Base-by-base conservation (phyloP, 331 rosid genomes). In the Cydonia oblonga region DNA sequence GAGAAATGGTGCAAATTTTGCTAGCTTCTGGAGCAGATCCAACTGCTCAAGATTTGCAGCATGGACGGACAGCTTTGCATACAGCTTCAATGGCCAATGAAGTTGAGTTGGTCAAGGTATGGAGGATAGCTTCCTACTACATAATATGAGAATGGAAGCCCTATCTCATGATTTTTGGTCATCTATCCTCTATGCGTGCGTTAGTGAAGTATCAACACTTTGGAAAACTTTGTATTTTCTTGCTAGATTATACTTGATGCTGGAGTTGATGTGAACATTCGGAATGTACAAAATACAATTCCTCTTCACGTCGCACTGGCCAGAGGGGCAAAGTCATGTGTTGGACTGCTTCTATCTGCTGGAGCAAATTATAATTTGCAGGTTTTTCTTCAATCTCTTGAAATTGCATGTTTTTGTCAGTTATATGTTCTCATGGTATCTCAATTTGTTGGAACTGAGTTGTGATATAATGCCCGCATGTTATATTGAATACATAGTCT, bases 301-400 rank as follows among this genome's bases (percentile, higher is more conserved):
- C 98, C 98, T 68, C 96, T 93, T 76, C 98, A 93, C 70, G 90
- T 93, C 68, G 96, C 98, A 28, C 77, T 93, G 81, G 97, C 97
- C 83, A 87, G 97, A 87, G 98, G 98, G 60, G 96, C 98, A 32
- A 93, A 91, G 86, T 86, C 92, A 74, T 91, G 97, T 75, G 85
- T 91, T 78, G 88, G 96, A 71, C 85, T 93, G 86, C 98, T 93
- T 82, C 85, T 93, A 23, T 80, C 88, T 68, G 83, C 93, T 67
- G 98, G 97, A 75, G 97, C 97, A 40, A 83, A 89, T 88, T 89
- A 77, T 79, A 93, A 93, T 86, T 80, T 88, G 81, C 97, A 93
- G 97, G 98, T 93, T 80, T 75, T 57, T 70, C 60, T 79, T 72
- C 75, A 65, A 40, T 65, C 4, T 46, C 66, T 32, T 64, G 40